phyloP scores from a whole-genome alignment of 2,329 filamentous ascomycete genomes.

The Botrytis galanthina region DNA sequence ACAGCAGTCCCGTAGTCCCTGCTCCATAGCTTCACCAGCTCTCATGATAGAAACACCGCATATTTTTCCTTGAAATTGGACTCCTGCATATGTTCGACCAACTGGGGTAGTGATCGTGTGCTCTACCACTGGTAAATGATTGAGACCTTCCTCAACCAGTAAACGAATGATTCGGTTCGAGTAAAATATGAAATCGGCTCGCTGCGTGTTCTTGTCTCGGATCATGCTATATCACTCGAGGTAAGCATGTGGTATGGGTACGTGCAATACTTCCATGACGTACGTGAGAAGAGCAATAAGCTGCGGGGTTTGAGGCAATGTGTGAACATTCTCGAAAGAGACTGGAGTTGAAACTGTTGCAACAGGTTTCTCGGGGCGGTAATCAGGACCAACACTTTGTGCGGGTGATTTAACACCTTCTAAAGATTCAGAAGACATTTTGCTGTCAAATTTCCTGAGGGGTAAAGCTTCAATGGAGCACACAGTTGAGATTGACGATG shows the following conservation, averaged over 20 bases:
- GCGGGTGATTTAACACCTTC: constrained; percentile 17
- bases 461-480: background rate
- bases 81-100: constrained; percentile 80
- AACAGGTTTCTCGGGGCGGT: constrained; percentile 74
- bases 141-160: constrained; percentile 93
- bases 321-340: constrained; percentile 80
- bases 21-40: constrained; percentile 97
- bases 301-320: constrained; percentile 90
- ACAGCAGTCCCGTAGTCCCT: constrained; percentile 93
- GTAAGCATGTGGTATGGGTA: constrained; percentile 17
- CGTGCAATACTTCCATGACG: constrained; percentile 40
- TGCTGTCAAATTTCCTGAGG: background rate
- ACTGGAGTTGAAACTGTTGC: constrained; percentile 87
- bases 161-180: constrained; percentile 97
- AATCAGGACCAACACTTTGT: constrained; percentile 75
- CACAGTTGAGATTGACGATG: background rate
- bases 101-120: constrained; percentile 90
- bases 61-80: constrained; percentile 96
- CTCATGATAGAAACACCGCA: constrained; percentile 99
- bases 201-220: constrained; percentile 81
- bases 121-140: constrained; percentile 89
- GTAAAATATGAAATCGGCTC: constrained; percentile 98
- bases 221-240: constrained; percentile 69
- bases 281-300: constrained; percentile 97
- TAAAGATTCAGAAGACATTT: constrained; percentile 12